Percentiles rank a stretch among this genome's conserved stretches.
phyloP scores from a whole-genome alignment of 2,329 filamentous ascomycete genomes.

The Colletotrichum liaoningense region DNA sequence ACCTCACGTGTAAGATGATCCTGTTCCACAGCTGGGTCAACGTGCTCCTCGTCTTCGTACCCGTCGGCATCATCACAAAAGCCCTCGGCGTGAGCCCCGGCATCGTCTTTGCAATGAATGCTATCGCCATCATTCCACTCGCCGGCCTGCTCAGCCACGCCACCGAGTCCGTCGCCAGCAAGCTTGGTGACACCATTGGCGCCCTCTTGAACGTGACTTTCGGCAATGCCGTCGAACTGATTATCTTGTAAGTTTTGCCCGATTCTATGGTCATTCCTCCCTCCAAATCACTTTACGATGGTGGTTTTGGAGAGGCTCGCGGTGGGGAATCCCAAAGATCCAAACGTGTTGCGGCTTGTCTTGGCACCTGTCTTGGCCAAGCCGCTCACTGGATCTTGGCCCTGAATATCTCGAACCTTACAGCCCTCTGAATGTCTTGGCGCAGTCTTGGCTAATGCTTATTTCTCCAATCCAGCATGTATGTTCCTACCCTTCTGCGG shows the following conservation, averaged over 20 bases:
- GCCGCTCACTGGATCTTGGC: constrained; percentile 28
- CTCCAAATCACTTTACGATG: background rate
- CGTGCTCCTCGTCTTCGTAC: constrained; percentile 80
- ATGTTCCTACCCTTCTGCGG: constrained; percentile 54
- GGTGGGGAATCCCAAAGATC: background rate
- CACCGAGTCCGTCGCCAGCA: constrained; percentile 79
- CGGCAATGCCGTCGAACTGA: constrained; percentile 83
- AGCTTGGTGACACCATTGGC: constrained; percentile 78
- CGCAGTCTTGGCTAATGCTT: constrained; percentile 30
- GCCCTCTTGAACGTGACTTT: constrained; percentile 82
- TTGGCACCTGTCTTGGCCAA: constrained; percentile 28
- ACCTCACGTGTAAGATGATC: constrained; percentile 52
- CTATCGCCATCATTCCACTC: constrained; percentile 79
- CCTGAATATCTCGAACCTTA: constrained; percentile 15
- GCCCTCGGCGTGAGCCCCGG: constrained; percentile 62
- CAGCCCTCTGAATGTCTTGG: constrained; percentile 17
- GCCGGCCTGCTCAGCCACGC: constrained; percentile 79
- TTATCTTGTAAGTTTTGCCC: constrained; percentile 71
- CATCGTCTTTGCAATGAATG: constrained; percentile 79
- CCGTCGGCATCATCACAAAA: constrained; percentile 77
- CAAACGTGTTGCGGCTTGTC: background rate
- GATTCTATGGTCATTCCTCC: background rate
- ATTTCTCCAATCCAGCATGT: constrained; percentile 57
- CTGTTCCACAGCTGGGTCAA: constrained; percentile 84
- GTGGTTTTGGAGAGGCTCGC: constrained; percentile 4